phyloP scores from a whole-genome alignment of 208 protist species.

The Blastocrithidia nonstop region DNA sequence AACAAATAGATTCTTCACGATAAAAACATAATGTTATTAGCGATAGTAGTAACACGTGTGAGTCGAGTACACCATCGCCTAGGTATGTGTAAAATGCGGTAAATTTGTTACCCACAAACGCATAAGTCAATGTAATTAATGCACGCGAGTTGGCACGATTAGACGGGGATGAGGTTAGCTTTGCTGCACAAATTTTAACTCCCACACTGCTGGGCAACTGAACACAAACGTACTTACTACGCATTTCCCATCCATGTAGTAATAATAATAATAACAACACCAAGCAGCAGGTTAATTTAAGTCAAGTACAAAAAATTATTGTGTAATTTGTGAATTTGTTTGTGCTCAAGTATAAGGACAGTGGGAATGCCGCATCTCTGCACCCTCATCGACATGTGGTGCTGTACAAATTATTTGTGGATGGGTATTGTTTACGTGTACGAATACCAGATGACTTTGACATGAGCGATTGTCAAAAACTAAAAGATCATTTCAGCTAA shows the following conservation, averaged over 20 bases:
- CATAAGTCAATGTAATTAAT: conserved; percentile 47
- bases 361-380: neutral
- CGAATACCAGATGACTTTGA: conserved; percentile 38
- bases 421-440: conserved; percentile 63
- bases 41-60: neutral
- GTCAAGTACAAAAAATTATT: too few species aligned
- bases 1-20: neutral
- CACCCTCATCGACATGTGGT: conserved; percentile 16
- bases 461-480: conserved; percentile 8
- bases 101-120: conserved; percentile 74
- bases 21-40: neutral
- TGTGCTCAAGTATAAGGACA: neutral
- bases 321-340: too few species aligned
- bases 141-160: conserved; percentile 40
- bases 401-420: conserved; percentile 63
- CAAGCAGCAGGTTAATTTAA: too few species aligned
- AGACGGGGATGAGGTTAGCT: conserved; percentile 38
- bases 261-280: conserved; percentile 1
- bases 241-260: conserved; percentile 10
- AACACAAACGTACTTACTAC: conserved; percentile 56
- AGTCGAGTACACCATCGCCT: neutral
- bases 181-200: conserved; percentile 23
- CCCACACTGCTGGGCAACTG: conserved; percentile 43
- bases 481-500: neutral
- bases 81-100: conserved; percentile 43